Evolutionary conservation across 768 basidiomycete genomes (phyloP).

Genomic region (Phanerochaete carnosa): DNA sequence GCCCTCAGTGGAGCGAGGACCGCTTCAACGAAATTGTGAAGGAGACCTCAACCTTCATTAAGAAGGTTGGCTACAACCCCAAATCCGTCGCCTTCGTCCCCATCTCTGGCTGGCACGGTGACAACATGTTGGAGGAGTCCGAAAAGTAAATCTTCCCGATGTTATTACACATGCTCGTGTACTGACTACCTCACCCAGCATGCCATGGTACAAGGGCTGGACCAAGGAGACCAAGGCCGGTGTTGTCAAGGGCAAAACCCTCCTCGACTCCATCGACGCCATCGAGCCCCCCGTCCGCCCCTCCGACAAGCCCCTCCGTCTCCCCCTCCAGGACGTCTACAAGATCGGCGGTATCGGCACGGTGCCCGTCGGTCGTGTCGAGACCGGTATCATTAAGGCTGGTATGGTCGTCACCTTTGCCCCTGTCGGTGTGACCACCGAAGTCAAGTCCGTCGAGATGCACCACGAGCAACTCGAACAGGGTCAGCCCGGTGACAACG

Average conservation of each 20-base stretch:
- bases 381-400: conserved; percentile 99
- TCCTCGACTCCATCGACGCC: conserved; percentile 99
- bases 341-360: conserved; percentile 99
- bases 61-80: conserved; percentile 99
- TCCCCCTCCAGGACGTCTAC: conserved; percentile 99
- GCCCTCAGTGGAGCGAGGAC: conserved; percentile 92
- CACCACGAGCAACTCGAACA: conserved; percentile 96
- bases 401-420: conserved; percentile 99
- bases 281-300: conserved; percentile 97
- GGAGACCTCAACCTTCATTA: conserved; percentile 97
- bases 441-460: conserved; percentile 99
- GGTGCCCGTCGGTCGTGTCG: conserved; percentile 99
- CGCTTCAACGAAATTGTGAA: conserved; percentile 99
- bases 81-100: conserved; percentile 98
- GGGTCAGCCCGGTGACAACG: conserved; percentile 98
- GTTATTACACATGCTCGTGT: neutral
- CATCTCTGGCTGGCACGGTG: conserved; percentile 99
- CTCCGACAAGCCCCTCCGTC: conserved; percentile 99
- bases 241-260: conserved; percentile 95
- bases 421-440: conserved; percentile 97
- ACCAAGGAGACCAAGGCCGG: conserved; percentile 93
- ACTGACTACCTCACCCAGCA: conserved; percentile 47
- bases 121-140: conserved; percentile 99
- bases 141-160: conserved; percentile 58
- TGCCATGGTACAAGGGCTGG: conserved; percentile 99